Evolutionary conservation across 805 yeast genomes (phyloP).

Genomic region (Komagataella mondaviorum): DNA sequence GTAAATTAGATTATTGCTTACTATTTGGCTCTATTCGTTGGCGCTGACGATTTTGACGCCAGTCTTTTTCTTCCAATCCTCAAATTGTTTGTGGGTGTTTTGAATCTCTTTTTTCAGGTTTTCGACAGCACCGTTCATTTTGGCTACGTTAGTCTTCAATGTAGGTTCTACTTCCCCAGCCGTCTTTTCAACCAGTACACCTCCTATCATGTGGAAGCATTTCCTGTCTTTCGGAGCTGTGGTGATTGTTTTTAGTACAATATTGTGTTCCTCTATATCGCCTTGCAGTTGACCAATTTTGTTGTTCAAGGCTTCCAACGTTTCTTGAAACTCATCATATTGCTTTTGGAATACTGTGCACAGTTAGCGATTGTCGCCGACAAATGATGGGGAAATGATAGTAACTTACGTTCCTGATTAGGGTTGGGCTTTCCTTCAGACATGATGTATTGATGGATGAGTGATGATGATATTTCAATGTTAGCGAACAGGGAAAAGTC

Average conservation of each 20-base stretch:
- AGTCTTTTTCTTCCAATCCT: slow-evolving; percentile 34
- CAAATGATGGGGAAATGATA: background rate
- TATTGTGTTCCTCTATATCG: slow-evolving; percentile 27
- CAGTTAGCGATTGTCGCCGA: slow-evolving; percentile 2
- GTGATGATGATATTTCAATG: background rate
- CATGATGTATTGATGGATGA: background rate
- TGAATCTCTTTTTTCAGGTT: slow-evolving; percentile 24
- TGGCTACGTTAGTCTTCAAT: slow-evolving; percentile 39
- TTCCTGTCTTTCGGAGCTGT: slow-evolving; percentile 45
- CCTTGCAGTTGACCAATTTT: slow-evolving; percentile 32
- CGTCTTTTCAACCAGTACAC: slow-evolving; percentile 73
- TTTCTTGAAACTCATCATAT: slow-evolving; percentile 38
- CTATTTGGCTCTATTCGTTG: background rate
- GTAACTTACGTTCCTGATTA: background rate
- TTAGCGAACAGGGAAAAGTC: background rate
- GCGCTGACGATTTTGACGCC: slow-evolving; percentile 32
- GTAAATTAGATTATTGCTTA: background rate
- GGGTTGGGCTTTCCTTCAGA: background rate
- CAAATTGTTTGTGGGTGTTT: slow-evolving; percentile 26
- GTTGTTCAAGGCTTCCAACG: slow-evolving; percentile 29
- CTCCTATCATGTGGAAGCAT: slow-evolving; percentile 90
- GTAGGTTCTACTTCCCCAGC: slow-evolving; percentile 66
- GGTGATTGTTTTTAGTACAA: slow-evolving; percentile 46
- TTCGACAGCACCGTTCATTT: slow-evolving; percentile 25
- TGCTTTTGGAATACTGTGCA: slow-evolving; percentile 26